Evolutionary conservation across 2,329 filamentous ascomycete species (phyloP).

Genomic region (Verticillium dahliae): DNA sequence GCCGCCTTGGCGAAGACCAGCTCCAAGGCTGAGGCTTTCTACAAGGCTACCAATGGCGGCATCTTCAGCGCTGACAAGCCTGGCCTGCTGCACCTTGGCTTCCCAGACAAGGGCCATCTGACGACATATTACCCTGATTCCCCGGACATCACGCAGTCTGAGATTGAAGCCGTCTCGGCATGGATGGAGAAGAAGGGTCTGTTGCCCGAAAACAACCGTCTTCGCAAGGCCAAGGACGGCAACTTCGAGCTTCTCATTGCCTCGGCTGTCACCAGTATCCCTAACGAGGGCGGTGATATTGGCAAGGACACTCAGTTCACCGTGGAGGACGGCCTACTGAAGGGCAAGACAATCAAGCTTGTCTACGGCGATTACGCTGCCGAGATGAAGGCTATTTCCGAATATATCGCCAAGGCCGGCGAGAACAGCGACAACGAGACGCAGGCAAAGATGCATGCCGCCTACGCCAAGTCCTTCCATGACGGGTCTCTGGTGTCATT

Average conservation of each 20-base stretch:
- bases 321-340: slow-evolving; percentile 50
- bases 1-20: slow-evolving; percentile 56
- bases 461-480: slow-evolving; percentile 70
- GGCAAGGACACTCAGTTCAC: slow-evolving; percentile 58
- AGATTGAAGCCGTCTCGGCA: slow-evolving; percentile 66
- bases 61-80: slow-evolving; percentile 64
- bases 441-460: slow-evolving; percentile 65
- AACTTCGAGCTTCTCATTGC: slow-evolving; percentile 70
- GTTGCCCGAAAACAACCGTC: slow-evolving; percentile 69
- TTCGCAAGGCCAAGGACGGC: slow-evolving; percentile 58
- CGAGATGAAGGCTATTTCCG: slow-evolving; percentile 63
- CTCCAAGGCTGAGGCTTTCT: slow-evolving; percentile 55
- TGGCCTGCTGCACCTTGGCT: slow-evolving; percentile 68
- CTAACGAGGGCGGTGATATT: slow-evolving; percentile 59
- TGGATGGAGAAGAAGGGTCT: slow-evolving; percentile 68
- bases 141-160: slow-evolving; percentile 63
- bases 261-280: slow-evolving; percentile 55
- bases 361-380: slow-evolving; percentile 69
- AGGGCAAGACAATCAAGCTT: slow-evolving; percentile 63
- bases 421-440: slow-evolving; percentile 66
- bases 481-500: slow-evolving; percentile 69
- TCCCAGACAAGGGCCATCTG: slow-evolving; percentile 67
- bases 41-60: slow-evolving; percentile 61
- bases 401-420: slow-evolving; percentile 61
- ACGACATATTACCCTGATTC: slow-evolving; percentile 80